Percentiles rank a stretch among this genome's conserved stretches.
phyloP scores from a whole-genome alignment of 352 stramenopile genomes.

The Phytopythium helicoides region DNA sequence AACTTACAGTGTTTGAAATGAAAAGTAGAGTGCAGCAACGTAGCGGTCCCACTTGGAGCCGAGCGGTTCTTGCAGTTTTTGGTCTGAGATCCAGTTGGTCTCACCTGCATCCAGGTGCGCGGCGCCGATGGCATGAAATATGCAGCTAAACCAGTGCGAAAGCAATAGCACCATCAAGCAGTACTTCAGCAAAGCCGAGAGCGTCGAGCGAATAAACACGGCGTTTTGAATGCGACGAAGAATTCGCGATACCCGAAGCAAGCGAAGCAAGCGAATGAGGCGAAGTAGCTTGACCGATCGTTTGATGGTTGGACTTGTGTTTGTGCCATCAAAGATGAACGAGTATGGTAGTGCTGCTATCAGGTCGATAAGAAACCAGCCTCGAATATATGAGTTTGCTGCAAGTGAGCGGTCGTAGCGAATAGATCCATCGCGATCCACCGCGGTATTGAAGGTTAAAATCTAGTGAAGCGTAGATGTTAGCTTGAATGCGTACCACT shows the following conservation, averaged over 20 bases:
- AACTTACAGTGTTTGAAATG: constrained; percentile 69
- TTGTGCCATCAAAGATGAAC: constrained; percentile 22
- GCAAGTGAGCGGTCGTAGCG: constrained; percentile 36
- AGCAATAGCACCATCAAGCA: constrained; percentile 67
- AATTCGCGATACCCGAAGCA: constrained; percentile 74
- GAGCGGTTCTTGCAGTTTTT: constrained; percentile 29
- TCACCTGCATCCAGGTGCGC: constrained; percentile 9
- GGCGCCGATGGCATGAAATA: constrained; percentile 50
- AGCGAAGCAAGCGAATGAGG: constrained; percentile 51
- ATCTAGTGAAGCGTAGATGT: constrained; percentile 13
- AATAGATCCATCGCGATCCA: constrained; percentile 50
- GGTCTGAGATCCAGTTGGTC: constrained; percentile 42
- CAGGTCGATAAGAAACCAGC: constrained; percentile 52
- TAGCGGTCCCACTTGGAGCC: constrained; percentile 55
- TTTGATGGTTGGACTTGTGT: constrained; percentile 25
- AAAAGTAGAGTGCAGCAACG: constrained; percentile 62
- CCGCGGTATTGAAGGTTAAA: constrained; percentile 53
- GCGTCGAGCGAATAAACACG: constrained; percentile 68
- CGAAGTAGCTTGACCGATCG: constrained; percentile 60
- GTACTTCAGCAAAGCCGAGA: constrained; percentile 66
- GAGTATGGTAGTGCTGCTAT: constrained; percentile 54
- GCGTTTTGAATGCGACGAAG: constrained; percentile 62
- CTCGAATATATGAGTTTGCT: constrained; percentile 33
- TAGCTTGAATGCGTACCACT: no score
- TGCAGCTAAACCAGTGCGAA: constrained; percentile 73